Evolutionary conservation across 2,329 filamentous ascomycete genomes (phyloP), one percentile per base, ranked within the genome.

Genomic region (Emmonsiellopsis sp.): DNA sequence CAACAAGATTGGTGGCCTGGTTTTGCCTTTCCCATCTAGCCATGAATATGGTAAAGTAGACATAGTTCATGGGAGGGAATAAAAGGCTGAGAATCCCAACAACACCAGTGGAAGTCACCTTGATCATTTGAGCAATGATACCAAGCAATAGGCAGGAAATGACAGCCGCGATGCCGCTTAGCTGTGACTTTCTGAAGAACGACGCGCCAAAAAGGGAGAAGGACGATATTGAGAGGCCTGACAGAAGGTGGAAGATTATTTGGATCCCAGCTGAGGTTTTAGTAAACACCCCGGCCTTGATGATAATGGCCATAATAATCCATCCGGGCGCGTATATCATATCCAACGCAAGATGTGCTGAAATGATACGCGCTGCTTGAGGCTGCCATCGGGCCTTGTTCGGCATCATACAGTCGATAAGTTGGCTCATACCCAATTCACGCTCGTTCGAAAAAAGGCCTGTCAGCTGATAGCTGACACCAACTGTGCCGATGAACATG

Each of bases 351-450:
- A 93, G 66, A 65, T 95, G 88, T 56, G 90, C 85, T 0, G 90
- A 84, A 7, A 91, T 65, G 11, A 95, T 77, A n/a, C 91, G 80
- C 1, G 86, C 85, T 21, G 83, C 81, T 69, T 92, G 88, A 8
- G 86, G 83, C 62, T 88, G 78, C 88, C 88, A 94, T 43, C 81
- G 75, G 48, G 78, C 78, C 52, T 78, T 77, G 53, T 87, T 87
- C 0, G 88, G 86, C 77, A 93, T 91, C 88, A 95, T 95, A 52
- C 88, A 86, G 69, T 96, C 91, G 43, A 96, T 82, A 32, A 96
- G 76, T 57, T 90, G 87, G 4, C 88, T 88, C 80, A 95, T 93
- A 54, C 90, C 91, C 13, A 83, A 76, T 72, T 96, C 91, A 53
- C 91, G 78, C 70, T 96, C 91, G 2, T 84, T 83, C 6, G 91